Conservation (phyloP, 2,329 filamentous ascomycete species). For the Alternaria incomplexa region DNA sequence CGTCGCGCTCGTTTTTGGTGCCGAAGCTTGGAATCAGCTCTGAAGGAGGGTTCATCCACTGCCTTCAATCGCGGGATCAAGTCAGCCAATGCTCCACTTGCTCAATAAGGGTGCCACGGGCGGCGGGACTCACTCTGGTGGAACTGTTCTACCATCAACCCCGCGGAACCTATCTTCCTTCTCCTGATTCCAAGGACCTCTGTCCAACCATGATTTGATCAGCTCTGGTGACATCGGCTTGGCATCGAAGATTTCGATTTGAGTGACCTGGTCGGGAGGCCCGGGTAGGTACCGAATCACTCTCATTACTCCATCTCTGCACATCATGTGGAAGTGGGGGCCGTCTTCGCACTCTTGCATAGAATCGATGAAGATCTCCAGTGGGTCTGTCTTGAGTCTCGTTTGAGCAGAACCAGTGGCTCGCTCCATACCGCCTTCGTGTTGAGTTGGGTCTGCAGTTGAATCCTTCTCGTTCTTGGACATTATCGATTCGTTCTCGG, state of each 20-base stretch:
- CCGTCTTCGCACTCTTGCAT: not conserved
- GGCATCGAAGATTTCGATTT: conserved; percentile 1
- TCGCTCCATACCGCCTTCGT: not conserved
- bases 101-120: not conserved
- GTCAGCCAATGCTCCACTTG: not conserved
- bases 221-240: conserved; percentile 5
- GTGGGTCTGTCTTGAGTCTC: not conserved
- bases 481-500: no score
- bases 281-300: not conserved
- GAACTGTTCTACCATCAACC: conserved; percentile 3
- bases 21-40: not conserved
- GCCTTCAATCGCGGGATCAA: not conserved
- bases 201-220: conserved; percentile 4
- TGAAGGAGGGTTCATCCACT: not conserved
- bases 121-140: not conserved
- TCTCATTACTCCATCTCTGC: conserved; percentile 1
- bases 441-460: not conserved
- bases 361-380: not conserved
- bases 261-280: not conserved
- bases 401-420: not conserved
- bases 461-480: no score
- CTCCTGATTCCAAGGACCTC: conserved; percentile 1
- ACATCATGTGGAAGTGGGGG: not conserved
- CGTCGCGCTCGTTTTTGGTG: conserved; percentile 4
- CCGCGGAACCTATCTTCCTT: conserved; percentile 1